Base-by-base conservation (phyloP, 1,284 basidiomycete genomes). In the Neonothopanus nambi region DNA sequence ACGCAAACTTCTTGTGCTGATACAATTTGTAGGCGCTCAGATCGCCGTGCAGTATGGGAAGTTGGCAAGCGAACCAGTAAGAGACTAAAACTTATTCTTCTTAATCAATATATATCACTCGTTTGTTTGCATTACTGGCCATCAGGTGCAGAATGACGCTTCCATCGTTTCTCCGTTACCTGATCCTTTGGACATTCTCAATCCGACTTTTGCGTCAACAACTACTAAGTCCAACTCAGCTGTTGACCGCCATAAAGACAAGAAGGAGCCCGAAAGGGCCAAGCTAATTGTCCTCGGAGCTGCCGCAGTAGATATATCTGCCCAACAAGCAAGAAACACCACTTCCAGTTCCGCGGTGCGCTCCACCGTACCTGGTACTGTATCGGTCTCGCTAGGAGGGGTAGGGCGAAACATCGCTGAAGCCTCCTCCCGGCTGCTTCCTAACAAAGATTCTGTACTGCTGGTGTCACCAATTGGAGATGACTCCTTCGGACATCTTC, bases 341-440 rank as follows among this genome's bases (percentile, higher is more conserved):
- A 69, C 75, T 61, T 57, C 68, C 39, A 57, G 62, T 20, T 63
- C 69, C 41, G 70, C 71, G 17, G 67, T 61, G 18, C 77, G 84
- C 48, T 91, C 94, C 0, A 99, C 97, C 0, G 79, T 81, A 6
- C 93, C 94, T 0, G 97, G 96, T 8, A 73, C 66, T 2, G 82
- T 98, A 13, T 72, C 74, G 2, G 61, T 95, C 24, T 82, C 89
- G 0, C 75, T 93, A 0, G 97, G 97, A 1, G 97, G 97, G 12
- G 97, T 99, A 3, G 95, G 84, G 0, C 84, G 95, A 21, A 99
- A 99, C 67, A 85, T 99, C 44, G 93, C 95, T 1, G 93, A 97
- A 66, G 92, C 94, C 1, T 82, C 93, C 2, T 83, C 90, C 61
- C 79, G 88, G 20, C 65, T 87, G 7, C 67, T 75, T 28, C 66